Evolutionary conservation across 371 early-diverging fungal species (phyloP), one percentile per base, ranked within the genome.

Genomic region (Mucor circinelloides): DNA sequence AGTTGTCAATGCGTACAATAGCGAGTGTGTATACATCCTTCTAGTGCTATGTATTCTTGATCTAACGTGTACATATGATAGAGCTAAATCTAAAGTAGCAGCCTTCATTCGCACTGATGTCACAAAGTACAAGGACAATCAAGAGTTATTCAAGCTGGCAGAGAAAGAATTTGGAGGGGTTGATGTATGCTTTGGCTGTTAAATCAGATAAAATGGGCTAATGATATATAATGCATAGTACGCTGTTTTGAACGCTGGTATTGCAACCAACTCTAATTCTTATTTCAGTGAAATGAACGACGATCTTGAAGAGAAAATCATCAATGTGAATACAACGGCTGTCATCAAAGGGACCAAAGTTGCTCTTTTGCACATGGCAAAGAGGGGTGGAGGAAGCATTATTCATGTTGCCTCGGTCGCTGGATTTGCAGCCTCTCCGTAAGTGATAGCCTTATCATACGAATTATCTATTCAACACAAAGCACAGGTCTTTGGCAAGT

Each of bases 321-420:
- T 94, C 7, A 79, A 88, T 62, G 80, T 93, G 50, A 91, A 94
- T 73, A 67, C 90, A 2, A 82, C 74, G 4, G 86, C 88, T 27
- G 88, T 92, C 7, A 82, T 94, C 54, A 80, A 89, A 55, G 77
- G 79, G 0, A 80, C 74, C 31, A 80, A 80, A 58, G 76, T 82
- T 3, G 80, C 80, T 34, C 36, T 76, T 10, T 62, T 80, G 30
- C 74, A 77, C 60, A 61, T 82, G 66, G 71, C 75, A 10, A 77
- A 76, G 25, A 65, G 76, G 15, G 78, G 79, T 12, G 79, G 84
- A 17, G 82, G 79, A 30, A 77, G 77, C 3, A 87, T 88, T 60
- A 78, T 87, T n/a, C 80, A 72, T 36, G 66, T 72, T 1, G 75
- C 83, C 25, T 79, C 79, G 5, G 61, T 70, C 0, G 76, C 76